Base-by-base conservation (phyloP, 2,329 filamentous ascomycete species). In the Calonectria pseudoreteaudii region DNA sequence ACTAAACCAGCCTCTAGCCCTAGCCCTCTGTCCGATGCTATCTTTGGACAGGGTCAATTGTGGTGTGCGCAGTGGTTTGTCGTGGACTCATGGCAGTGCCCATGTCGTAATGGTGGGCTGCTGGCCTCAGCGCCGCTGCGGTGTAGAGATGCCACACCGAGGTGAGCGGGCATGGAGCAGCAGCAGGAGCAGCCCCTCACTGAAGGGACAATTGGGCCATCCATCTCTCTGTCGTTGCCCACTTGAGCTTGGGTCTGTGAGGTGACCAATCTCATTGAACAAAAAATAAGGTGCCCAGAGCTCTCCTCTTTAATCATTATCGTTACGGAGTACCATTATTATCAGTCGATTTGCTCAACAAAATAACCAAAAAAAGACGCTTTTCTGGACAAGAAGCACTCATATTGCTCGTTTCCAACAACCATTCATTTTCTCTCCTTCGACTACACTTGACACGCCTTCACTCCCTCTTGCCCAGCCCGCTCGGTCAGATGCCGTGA, bases 401-500 rank as follows among this genome's bases (percentile, higher is more conserved):
- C 68, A 58, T 28, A 38, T 62, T 62, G 41, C 34, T 62, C 56
- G 41, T 47, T 47, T 47, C 44, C 20, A 47, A 23, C 44, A 47
- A 47, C 44, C 44, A 47, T 47, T 10, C 44, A 23, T 60, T 50
- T 52, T 36, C 20, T 34, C 31, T 31, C 34, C 16, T 56, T 41
- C 44, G 23, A 47, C 44, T 47, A 47, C 44, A 47, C 44, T 47
- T 47, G 20, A 6, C 16, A 3, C 18, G 4, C 44, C 9, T 9
- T 26, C 38, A 23, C 4, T 30, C 36, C 10, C 56, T 41, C 7
- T 36, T 20, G 18, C 11, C 50, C 50, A 28, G 14, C 38, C 14
- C 38, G 52, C 67, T 70, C 67, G 71, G 71, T 26, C 64, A 70
- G 52, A 67, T 73, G 36, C 68, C 68, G 71, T 71, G 34, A 41